Conservation (phyloP, 2,329 filamentous ascomycete genomes). For the Hypoxylon sp. region DNA sequence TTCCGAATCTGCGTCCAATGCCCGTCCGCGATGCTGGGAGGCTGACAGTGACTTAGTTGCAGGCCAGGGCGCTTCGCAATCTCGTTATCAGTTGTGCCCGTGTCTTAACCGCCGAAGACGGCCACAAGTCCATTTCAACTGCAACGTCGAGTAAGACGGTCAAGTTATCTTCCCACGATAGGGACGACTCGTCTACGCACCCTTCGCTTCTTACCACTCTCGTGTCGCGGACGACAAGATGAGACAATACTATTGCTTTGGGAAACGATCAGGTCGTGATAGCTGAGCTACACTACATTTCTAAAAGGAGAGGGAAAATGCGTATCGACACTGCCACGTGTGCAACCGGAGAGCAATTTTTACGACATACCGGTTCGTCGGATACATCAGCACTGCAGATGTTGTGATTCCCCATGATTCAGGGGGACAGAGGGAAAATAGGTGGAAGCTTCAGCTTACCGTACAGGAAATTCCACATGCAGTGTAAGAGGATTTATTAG, state of each 20-base stretch:
- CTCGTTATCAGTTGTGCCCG: constrained; percentile 22
- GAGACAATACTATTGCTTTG: neutral
- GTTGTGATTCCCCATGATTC: constrained; percentile 27
- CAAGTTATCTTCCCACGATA: constrained; percentile 9
- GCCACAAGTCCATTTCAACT: constrained; percentile 20
- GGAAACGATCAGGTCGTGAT: constrained; percentile 2
- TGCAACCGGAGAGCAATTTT: constrained; percentile 6
- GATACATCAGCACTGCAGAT: constrained; percentile 30
- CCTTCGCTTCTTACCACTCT: neutral
- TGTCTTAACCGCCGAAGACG: constrained; percentile 16
- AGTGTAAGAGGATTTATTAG: constrained; percentile 19
- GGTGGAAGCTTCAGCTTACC: constrained; percentile 13
- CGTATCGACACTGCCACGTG: constrained; percentile 15
- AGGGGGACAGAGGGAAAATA: constrained; percentile 3
- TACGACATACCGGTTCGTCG: constrained; percentile 23
- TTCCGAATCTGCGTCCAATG: constrained; percentile 15
- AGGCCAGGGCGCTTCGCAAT: constrained; percentile 16
- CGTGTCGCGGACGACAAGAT: neutral
- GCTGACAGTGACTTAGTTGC: constrained; percentile 12
- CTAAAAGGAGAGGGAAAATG: constrained; percentile 4
- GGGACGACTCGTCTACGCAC: constrained; percentile 13
- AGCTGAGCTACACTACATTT: neutral
- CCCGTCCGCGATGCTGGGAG: constrained; percentile 15
- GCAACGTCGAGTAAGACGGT: constrained; percentile 23
- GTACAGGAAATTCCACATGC: constrained; percentile 26